phyloP scores from a whole-genome alignment of 768 basidiomycete species.

The Xanthoconium stramineum region DNA sequence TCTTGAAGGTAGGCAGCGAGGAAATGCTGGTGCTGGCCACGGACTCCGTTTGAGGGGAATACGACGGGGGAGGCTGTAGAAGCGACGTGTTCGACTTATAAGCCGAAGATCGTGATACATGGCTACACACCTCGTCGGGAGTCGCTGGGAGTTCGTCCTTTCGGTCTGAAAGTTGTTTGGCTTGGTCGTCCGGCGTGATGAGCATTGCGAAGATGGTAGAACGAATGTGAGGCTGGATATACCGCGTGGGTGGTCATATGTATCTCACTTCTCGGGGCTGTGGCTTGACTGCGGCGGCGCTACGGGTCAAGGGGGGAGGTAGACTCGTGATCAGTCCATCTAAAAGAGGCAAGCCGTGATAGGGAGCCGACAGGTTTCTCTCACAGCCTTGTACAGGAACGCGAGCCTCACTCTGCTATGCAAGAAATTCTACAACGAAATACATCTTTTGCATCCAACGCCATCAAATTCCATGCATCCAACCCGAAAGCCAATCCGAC shows the following conservation, averaged over 20 bases:
- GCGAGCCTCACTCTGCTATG: no score
- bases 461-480: no score
- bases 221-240: background rate
- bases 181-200: background rate
- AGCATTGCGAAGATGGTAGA: constrained; percentile 3
- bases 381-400: no score
- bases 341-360: no score
- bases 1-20: constrained; percentile 18
- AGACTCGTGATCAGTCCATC: no score
- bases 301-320: no score
- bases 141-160: no score
- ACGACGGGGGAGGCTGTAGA: constrained; percentile 24
- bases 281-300: background rate
- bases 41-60: constrained; percentile 3
- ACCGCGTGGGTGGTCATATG: background rate
- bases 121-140: constrained; percentile 5
- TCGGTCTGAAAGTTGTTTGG: background rate
- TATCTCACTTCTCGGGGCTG: background rate
- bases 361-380: no score
- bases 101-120: no score
- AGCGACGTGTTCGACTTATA: background rate
- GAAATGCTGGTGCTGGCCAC: background rate
- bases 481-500: no score
- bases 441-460: no score
- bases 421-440: no score